Base-by-base conservation (phyloP, 352 stramenopile species). In the Pelagophyceae sp. region DNA sequence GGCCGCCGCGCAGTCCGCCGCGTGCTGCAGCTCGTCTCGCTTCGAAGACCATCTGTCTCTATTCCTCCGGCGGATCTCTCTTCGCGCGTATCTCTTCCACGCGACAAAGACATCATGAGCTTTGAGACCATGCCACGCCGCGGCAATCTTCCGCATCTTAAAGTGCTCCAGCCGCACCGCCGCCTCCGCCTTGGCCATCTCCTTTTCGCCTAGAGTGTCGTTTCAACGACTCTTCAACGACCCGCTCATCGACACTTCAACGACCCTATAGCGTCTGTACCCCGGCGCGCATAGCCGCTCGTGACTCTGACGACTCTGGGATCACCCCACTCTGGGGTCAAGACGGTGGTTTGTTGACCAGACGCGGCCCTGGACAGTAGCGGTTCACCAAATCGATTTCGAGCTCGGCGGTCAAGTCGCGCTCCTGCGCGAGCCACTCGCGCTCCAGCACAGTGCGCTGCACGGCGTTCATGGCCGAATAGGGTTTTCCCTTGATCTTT, bases 381-480 rank as follows among this genome's bases (percentile, higher is more conserved):
- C 67, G 33, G 17, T 51, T 74, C 20, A 58, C 35, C 15, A 74
- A 27, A 27, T 84, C 77, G 19, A 60, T 32, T 69, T 67, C 82
- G n/a, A 86, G 76, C 20, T 82, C 80, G 38, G 81, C 69, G 72
- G 83, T 77, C 23, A 83, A 65, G 76, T 82, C 74, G 58, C 72
- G 29, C 63, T 79, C 63, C 38, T 51, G 54, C 27, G 54, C 32
- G 29, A n/a, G 54, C 20, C 58, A 63, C n/a, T 75, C 65, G 75
- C 58, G 58, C 61, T 78, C 54, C 29, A 78, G 45, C 11, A 78
- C 17, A n/a, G n/a, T n/a, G n/a, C 27, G 54, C 11, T n/a, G 11
- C 15, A 63, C 54, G 15, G 25, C 6, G 15, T 2, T n/a, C 54
- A 27, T 27, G 54, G 54, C 15, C 15, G 6, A 6, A 27, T 29